These are phyloP conservation scores for Candida adriatica DNA, from an alignment of 805 yeast genomes.

Conservation along the genomic window DNA sequence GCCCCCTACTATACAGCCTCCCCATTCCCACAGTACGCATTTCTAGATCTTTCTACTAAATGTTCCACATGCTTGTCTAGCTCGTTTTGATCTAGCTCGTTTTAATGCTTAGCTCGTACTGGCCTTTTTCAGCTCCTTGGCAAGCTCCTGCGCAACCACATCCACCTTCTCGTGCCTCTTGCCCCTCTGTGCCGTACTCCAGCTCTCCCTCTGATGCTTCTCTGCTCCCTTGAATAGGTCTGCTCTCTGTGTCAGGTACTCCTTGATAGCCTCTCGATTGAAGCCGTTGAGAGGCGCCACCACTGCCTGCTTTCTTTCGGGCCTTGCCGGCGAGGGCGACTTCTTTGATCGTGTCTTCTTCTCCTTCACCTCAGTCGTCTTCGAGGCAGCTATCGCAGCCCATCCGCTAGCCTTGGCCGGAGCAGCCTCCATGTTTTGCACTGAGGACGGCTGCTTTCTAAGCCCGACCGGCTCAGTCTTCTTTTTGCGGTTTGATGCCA, in stretches of 20 bases:
- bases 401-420: neutral
- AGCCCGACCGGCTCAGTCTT: too few relatives aligned
- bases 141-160: slow-evolving; percentile 8
- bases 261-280: slow-evolving; percentile 8
- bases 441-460: too few relatives aligned
- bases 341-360: slow-evolving; percentile 5
- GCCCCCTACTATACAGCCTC: too few relatives aligned
- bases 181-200: slow-evolving; percentile 8
- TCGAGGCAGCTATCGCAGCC: neutral
- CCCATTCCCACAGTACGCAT: too few relatives aligned
- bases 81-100: too few relatives aligned
- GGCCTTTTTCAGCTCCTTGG: slow-evolving; percentile 7
- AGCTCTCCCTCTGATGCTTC: slow-evolving; percentile 8
- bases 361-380: slow-evolving; percentile 1
- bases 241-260: slow-evolving; percentile 5
- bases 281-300: slow-evolving; percentile 7
- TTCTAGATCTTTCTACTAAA: too few relatives aligned
- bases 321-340: slow-evolving; percentile 6
- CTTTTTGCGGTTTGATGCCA: too few relatives aligned
- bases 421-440: neutral
- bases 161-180: slow-evolving; percentile 6
- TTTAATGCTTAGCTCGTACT: too few relatives aligned
- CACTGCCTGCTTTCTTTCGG: neutral
- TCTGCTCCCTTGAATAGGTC: slow-evolving; percentile 1
- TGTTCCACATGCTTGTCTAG: too few relatives aligned